Conservation (phyloP, 352 stramenopile species). For the Phytophthora ramorum region DNA sequence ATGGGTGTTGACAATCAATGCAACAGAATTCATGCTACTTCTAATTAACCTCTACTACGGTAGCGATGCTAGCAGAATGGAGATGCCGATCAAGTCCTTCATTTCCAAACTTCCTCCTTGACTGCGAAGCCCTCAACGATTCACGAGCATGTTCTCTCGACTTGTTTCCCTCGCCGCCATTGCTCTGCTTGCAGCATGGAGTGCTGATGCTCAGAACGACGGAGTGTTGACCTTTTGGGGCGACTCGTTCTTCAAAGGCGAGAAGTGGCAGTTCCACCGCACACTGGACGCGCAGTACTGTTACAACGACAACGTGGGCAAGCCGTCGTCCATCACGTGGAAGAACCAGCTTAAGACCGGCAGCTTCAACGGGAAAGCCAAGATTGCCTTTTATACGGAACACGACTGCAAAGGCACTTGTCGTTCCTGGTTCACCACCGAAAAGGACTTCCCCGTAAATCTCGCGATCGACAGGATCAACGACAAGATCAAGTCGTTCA, state of each 20-base stretch:
- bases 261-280: conserved; percentile 22
- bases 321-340: conserved; percentile 34
- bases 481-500: conserved; percentile 36
- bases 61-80: background rate
- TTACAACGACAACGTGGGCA: conserved; percentile 38
- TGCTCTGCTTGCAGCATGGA: background rate
- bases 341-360: conserved; percentile 13
- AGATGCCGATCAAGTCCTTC: background rate
- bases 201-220: conserved; percentile 2
- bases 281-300: conserved; percentile 21
- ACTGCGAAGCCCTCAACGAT: background rate
- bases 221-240: conserved; percentile 21
- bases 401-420: conserved; percentile 24
- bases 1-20: background rate
- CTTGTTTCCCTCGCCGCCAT: background rate
- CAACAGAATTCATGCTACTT: background rate
- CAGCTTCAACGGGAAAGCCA: conserved; percentile 14
- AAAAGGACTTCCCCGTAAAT: conserved; percentile 24
- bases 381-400: conserved; percentile 39
- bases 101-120: conserved; percentile 12
- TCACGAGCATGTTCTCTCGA: conserved; percentile 1
- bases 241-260: conserved; percentile 23
- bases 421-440: conserved; percentile 15
- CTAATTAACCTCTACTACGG: background rate
- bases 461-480: conserved; percentile 26